Conservation (phyloP, 257 asterid species). For the Paraleonurus japonicus region DNA sequence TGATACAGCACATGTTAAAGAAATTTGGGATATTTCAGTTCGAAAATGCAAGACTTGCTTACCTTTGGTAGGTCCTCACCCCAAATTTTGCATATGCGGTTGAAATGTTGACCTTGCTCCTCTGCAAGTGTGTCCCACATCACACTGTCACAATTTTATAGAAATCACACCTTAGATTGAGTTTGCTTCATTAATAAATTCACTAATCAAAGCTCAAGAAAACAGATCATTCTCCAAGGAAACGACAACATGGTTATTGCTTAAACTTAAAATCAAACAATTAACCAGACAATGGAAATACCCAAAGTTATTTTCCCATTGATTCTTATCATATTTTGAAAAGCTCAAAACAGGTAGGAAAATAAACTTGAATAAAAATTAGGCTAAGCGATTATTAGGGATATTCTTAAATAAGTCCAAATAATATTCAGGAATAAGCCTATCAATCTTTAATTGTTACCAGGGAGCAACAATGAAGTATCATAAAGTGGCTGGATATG, state of each 20-base stretch:
- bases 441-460: neutral
- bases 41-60: conserved; percentile 11
- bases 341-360: neutral
- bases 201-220: neutral
- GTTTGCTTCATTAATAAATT: conserved; percentile 7
- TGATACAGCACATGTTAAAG: neutral
- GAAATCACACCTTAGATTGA: conserved; percentile 13
- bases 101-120: conserved; percentile 52
- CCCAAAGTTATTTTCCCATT: neutral
- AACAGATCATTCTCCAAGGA: conserved; percentile 13
- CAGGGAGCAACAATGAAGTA: neutral
- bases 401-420: neutral
- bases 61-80: conserved; percentile 44
- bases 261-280: neutral
- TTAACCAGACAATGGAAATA: neutral
- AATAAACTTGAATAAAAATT: neutral
- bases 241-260: neutral
- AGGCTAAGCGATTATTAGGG: neutral
- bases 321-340: neutral
- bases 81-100: conserved; percentile 45
- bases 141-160: conserved; percentile 36
- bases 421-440: neutral
- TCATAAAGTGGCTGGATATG: neutral
- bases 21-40: neutral
- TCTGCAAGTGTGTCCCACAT: conserved; percentile 65